Evolutionary conservation across 2,329 filamentous ascomycete genomes (phyloP), one percentile per base, ranked within the genome.

Genomic region (Lachnellula suecica): DNA sequence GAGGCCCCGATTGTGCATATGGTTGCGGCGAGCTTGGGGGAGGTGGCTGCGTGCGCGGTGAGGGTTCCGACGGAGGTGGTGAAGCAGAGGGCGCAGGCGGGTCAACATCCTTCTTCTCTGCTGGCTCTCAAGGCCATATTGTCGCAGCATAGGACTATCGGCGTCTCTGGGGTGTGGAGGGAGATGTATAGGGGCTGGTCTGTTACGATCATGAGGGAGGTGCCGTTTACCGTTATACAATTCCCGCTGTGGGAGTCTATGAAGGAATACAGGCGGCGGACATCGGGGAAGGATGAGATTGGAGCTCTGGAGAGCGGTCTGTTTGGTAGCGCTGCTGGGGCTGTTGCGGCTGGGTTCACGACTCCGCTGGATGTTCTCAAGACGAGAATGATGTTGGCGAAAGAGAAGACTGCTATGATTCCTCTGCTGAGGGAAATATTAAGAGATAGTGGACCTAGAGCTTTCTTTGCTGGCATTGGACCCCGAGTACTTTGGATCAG

Each of bases 331-430:
- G 66, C 91, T 31, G 85, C 91, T 0, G 94, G 94, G 1, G 91
- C 87, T 1, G 78, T 97, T 35, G 91, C 94, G 1, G 94, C 94
- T 0, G 93, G 83, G 0, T 68, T 93, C 53, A 99, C 94, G 22
- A 99, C 94, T 47, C 94, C 94, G 35, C 74, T 99, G 57, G 94
- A 99, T 72, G 94, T 99, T 57, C 77, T 99, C 61, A 99, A 99
- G 83, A 99, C 94, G 59, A 79, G 94, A 59, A 87, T 97, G 72
- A 99, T 99, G 94, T 76, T 99, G 61, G 87, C 89, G 13, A 80
- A 83, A 64, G 82, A 86, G 75, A 82, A 76, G 62, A 82, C 81
- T 68, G 80, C 77, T 11, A 79, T 84, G 58, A 68, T 73, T 29
- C 69, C 71, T 4, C 77, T 96, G 55, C 74, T 93, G 57, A 75